Evolutionary conservation across 805 yeast species (phyloP).

Genomic region (Candida dendrica): DNA sequence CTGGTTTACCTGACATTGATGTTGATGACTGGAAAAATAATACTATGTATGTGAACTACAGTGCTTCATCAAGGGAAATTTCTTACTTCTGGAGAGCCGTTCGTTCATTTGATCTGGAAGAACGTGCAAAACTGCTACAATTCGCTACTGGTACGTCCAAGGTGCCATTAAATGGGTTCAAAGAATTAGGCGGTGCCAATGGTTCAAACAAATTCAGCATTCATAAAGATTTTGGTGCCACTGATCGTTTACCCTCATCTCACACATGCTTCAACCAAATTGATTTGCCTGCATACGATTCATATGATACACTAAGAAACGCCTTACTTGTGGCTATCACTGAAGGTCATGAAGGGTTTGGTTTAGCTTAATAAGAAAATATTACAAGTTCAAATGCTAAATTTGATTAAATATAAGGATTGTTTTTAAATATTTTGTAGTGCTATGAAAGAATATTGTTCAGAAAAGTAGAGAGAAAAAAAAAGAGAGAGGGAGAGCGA

Average conservation of each 20-base stretch:
- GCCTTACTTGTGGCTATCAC: slow-evolving; percentile 78
- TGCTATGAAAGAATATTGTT: too few relatives aligned
- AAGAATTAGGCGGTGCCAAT: slow-evolving; percentile 79
- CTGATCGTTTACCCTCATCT: slow-evolving; percentile 85
- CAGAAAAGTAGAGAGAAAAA: too few relatives aligned
- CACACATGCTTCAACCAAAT: slow-evolving; percentile 97
- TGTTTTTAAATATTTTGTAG: too few relatives aligned
- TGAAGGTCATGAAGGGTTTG: slow-evolving; percentile 96
- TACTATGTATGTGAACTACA: slow-evolving; percentile 73
- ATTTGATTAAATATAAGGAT: too few relatives aligned
- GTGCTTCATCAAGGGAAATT: slow-evolving; percentile 76
- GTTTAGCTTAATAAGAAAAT: slow-evolving; percentile 48
- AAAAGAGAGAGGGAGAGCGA: too few relatives aligned
- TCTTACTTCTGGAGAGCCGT: slow-evolving; percentile 99
- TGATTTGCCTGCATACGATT: slow-evolving; percentile 87
- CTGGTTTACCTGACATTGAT: slow-evolving; percentile 94
- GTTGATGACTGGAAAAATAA: slow-evolving; percentile 94
- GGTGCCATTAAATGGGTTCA: slow-evolving; percentile 92
- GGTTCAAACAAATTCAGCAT: slow-evolving; percentile 84
- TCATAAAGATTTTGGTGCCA: slow-evolving; percentile 80
- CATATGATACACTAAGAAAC: slow-evolving; percentile 78
- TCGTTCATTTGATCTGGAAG: slow-evolving; percentile 87
- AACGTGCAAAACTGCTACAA: slow-evolving; percentile 87
- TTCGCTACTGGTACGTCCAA: slow-evolving; percentile 97
- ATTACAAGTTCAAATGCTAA: too few relatives aligned